A percentile compares a stretch with the other conserved stretches of the same genome.
Conservation (phyloP, 805 yeast genomes). For the Sugiyamaella valdiviana region DNA sequence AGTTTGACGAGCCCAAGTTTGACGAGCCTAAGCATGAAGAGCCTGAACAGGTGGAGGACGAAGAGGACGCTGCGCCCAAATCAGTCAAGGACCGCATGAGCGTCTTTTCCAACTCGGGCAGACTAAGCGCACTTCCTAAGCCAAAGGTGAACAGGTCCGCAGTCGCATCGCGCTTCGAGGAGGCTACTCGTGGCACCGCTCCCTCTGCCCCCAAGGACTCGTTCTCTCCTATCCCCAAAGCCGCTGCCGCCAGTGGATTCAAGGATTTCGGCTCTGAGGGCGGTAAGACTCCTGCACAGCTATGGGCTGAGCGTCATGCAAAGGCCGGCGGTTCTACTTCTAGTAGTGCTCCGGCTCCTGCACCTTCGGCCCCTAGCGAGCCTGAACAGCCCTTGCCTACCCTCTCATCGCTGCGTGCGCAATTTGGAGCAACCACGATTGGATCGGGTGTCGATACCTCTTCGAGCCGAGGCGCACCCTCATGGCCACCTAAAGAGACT, state of each 20-base stretch:
- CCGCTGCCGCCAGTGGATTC: constrained; percentile 35
- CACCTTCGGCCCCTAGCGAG: constrained; percentile 24
- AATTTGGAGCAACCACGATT: background rate
- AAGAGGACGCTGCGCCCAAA: constrained; percentile 23
- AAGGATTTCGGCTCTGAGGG: constrained; percentile 60
- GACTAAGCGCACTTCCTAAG: constrained; percentile 58
- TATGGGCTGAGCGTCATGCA: constrained; percentile 91
- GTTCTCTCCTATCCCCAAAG: constrained; percentile 28
- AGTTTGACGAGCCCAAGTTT: background rate
- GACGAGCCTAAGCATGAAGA: constrained; percentile 2
- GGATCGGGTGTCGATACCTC: background rate
- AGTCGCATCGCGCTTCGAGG: constrained; percentile 25
- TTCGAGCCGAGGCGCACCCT: background rate
- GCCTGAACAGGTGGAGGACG: constrained; percentile 3
- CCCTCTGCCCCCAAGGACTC: constrained; percentile 23
- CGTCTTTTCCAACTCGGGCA: constrained; percentile 39
- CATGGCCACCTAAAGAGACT: constrained; percentile 3
- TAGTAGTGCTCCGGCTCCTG: constrained; percentile 24
- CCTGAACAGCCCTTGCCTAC: constrained; percentile 16
- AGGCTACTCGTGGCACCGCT: constrained; percentile 33
- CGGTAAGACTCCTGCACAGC: constrained; percentile 90
- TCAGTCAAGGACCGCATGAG: constrained; percentile 29
- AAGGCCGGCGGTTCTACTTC: constrained; percentile 34
- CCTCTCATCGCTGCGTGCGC: constrained; percentile 13
- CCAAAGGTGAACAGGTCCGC: constrained; percentile 40